Evolutionary conservation across 1,284 basidiomycete genomes (phyloP), one percentile per base, ranked within the genome.

Genomic region (Cutaneotrichosporon sp.): DNA sequence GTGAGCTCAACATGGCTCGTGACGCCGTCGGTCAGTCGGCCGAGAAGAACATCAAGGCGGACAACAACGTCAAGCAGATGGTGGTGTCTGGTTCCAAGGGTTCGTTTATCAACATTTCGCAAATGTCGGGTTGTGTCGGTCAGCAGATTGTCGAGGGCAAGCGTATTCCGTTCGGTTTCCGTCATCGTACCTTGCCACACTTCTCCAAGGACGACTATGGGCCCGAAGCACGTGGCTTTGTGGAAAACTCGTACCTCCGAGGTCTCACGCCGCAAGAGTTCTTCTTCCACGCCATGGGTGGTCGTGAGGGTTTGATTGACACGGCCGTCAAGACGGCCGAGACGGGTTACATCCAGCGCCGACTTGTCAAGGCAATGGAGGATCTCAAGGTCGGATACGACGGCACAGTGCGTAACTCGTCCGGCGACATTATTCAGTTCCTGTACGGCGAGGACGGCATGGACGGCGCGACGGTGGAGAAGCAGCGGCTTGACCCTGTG

Each of bases 61-160:
- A 94, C 78, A 98, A 98, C 80, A 97, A 97, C 67, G 94, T 98
- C 79, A 98, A 98, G 81, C 94, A 98, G 82, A 98, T 98, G 96
- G 94, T 98, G 65, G 90, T 94, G 10, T 92, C 96, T 13, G 94
- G 96, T 40, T 96, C 96, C 23, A 98, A 98, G 77, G 93, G 93
- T 77, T 92, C 90, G 0, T 93, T 91, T 80, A 98, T 98, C 82
- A 98, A 99, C 77, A 97, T 99, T 70, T 98, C 96, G 18, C 96
- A 99, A 77, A 98, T 98, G 96, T 97, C 93, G 9, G 93, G 96
- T 55, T 94, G 93, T 80, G 96, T 98, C 48, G 96, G 96, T 33
- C 96, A 99, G 75, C 96, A 98, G 77, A 88, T 86, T 61, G 94
- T 98, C 56, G 96, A 98, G 76, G 96, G 96, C 64, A 90, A 90